Conservation (phyloP, 345 rosid genomes). For the Fremontodendron californicum region DNA sequence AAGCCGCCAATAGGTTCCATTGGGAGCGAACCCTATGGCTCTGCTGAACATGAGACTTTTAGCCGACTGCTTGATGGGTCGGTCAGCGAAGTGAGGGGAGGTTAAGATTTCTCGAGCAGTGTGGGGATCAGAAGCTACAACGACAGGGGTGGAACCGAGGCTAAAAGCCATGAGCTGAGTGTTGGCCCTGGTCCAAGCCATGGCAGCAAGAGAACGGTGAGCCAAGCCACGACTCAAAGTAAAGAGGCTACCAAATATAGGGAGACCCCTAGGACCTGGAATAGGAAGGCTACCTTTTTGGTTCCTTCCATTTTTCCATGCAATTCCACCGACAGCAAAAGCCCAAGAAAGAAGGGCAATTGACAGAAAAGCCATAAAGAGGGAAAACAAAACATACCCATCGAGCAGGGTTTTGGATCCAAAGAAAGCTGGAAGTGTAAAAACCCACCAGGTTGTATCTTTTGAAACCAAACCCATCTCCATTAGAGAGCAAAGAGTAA, state of each 20-base stretch:
- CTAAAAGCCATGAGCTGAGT: constrained; percentile 80
- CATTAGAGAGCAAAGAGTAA: neutral
- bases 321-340: constrained; percentile 55
- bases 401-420: constrained; percentile 34
- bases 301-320: constrained; percentile 67
- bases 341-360: constrained; percentile 52
- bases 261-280: constrained; percentile 70
- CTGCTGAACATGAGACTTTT: constrained; percentile 71
- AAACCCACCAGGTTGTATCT: constrained; percentile 56
- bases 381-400: constrained; percentile 30
- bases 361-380: constrained; percentile 33
- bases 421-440: constrained; percentile 56
- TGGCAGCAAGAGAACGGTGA: constrained; percentile 61
- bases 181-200: constrained; percentile 42
- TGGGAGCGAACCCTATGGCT: constrained; percentile 93
- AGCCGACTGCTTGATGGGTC: constrained; percentile 85
- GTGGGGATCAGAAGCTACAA: constrained; percentile 64
- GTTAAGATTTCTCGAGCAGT: constrained; percentile 70
- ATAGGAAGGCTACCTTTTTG: constrained; percentile 39
- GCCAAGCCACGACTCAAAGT: constrained; percentile 63
- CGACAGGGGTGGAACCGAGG: constrained; percentile 61
- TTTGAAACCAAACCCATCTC: constrained; percentile 31
- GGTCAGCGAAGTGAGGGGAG: constrained; percentile 68
- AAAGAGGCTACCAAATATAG: constrained; percentile 71
- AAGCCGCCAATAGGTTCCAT: constrained; percentile 81